Base-by-base conservation (phyloP, 2,329 filamentous ascomycete genomes). In the Sarocladium strictum region DNA sequence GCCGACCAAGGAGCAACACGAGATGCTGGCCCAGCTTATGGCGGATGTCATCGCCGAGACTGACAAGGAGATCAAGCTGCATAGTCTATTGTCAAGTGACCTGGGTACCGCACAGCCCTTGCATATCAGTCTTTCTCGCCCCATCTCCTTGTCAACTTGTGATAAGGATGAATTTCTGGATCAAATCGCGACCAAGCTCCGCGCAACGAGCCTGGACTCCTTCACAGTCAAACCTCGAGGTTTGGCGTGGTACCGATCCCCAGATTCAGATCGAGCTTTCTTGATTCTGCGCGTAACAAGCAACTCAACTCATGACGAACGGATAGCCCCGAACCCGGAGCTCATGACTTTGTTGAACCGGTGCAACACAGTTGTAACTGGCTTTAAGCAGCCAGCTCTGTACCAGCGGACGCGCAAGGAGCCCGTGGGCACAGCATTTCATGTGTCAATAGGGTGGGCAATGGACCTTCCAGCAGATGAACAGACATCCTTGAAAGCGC, bases 371-470 rank as follows among this genome's bases (percentile, higher is more conserved):
- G 70, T 83, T 1, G 82, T 85, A 2, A 67, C 72, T 19, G 65
- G 64, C 1, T 87, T 85, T 66, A 76, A 75, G 0, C 89, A 95
- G 64, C 85, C 88, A 1, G 69, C 79, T 23, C 77, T 97, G 1
- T 97, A 97, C 67, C 67, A 72, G 54, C 61, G 61, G 53, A 58
- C 52, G 26, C 54, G 56, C 5, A 56, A 53, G 3, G 66, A 65
- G 10, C 35, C 57, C 6, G 65, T 59, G 33, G 65, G 60, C 32
- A 58, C 49, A 60, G 82, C 80, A 21, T 97, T 97, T 64, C 94
- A 99, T 69, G 74, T 97, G 57, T 96, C 91, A 45, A 83, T 99
- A 55, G 94, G 87, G 0, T 97, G 93, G 94, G 87, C 81, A 1
- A 76, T 93, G 58, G 69, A 75, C 10, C 66, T 73, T 40, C 84